phyloP scores from a whole-genome alignment of 225 moss, liverwort and hornwort genomes.

The Sphagnum tenellum region DNA sequence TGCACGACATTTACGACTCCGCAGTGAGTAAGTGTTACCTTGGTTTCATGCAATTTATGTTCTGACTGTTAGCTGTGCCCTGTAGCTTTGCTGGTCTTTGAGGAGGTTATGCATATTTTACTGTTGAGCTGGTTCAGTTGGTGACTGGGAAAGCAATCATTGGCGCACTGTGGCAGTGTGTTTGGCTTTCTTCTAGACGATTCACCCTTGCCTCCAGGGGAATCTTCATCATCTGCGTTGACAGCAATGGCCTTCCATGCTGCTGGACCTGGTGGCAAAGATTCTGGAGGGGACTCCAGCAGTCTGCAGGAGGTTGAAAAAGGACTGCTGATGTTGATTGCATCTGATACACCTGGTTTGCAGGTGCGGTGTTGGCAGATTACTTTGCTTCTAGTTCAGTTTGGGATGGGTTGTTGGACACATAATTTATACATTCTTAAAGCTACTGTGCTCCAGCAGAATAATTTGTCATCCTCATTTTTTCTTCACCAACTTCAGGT shows the following conservation, averaged over 20 bases:
- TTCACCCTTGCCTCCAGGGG: conserved; percentile 69
- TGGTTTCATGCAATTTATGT: no score
- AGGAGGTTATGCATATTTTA: no score
- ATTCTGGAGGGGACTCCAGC: conserved; percentile 34
- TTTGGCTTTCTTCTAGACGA: conserved; percentile 82
- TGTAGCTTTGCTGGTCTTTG: no score
- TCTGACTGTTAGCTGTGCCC: no score
- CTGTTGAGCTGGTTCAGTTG: no score
- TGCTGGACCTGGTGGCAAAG: conserved; percentile 42
- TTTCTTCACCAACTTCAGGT: no score
- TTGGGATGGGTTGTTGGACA: no score
- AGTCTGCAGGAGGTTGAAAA: conserved; percentile 71
- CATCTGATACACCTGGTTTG: conserved; percentile 86
- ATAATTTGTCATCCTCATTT: no score
- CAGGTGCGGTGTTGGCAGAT: conserved; percentile 36
- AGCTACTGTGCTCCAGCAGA: no score
- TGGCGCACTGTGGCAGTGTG: conserved; percentile 39
- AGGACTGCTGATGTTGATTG: conserved; percentile 77
- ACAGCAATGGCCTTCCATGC: conserved; percentile 66
- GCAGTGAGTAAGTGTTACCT: conserved; percentile 66
- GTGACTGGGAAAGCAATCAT: no score
- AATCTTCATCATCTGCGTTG: conserved; percentile 77
- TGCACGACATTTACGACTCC: conserved; percentile 89
- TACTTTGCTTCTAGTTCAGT: no score
- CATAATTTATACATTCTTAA: no score